Base-by-base conservation (phyloP, 768 basidiomycete genomes). In the Neoboletus magnificus region DNA sequence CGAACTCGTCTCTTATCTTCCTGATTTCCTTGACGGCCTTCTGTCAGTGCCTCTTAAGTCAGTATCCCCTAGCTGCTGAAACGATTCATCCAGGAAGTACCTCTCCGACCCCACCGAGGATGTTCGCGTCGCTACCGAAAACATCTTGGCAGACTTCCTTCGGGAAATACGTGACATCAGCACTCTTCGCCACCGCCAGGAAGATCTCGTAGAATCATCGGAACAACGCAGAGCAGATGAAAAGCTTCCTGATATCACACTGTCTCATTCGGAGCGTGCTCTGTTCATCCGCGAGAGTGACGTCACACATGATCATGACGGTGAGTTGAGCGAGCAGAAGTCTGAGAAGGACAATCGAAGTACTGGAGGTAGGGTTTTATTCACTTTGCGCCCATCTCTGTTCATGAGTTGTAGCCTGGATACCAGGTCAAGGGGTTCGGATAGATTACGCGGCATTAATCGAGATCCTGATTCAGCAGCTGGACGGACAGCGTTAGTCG, bases 41-140 rank as follows among this genome's bases (percentile, higher is more conserved):
- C 67, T 99, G 92, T 94, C 62, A 74, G 89, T 76, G 5, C 39
- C 40, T 54, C 25, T 53, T 41, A 51, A 52, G 37, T 30, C 29
- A n/a, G 36, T 47, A 35, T 42, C 43, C 41, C 42, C 46, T 48
- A 39, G 51, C 44, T 51, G 23, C 57, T 57, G 25, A 59, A 32
- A 40, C 22, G 47, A 25, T 45, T 48, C 41, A 47, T 55, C 11
- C 55, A 96, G 94, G 61, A 93, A 90, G 75, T 99, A 98, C 69
- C 85, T 98, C 15, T 92, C 92, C 1, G 97, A 99, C 70, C 93
- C 93, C 0, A 94, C 87, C 1, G 88, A 91, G 64, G 96, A 99
- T 64, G 94, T 99, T 16, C 82, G 91, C 13, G 85, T 91, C 10
- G 91, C 91, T 13, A 94, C 96, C 7, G 92, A 97, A 68, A 89